Conservation (phyloP, 2,329 filamentous ascomycete genomes). For the Fusarium sp. region DNA sequence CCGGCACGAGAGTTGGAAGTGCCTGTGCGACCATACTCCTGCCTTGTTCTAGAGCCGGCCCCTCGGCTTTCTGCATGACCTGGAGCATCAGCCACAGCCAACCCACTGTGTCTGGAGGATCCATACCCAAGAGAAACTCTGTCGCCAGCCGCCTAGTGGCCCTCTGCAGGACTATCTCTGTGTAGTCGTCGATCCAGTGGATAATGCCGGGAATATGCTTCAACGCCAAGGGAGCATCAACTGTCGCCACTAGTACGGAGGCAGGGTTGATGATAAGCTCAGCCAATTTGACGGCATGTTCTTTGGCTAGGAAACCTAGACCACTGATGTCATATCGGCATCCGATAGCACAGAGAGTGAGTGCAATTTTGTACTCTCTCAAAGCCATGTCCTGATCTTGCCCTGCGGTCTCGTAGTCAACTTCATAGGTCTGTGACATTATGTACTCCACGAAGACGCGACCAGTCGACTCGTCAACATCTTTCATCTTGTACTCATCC, state of each 20-base stretch:
- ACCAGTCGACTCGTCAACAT: not conserved
- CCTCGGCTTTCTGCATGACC: not conserved
- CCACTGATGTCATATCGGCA: not conserved
- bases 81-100: not conserved
- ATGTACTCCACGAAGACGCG: not conserved
- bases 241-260: not conserved
- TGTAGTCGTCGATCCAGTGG: not conserved
- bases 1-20: not conserved
- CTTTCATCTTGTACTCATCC: not conserved
- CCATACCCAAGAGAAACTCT: rapidly evolving
- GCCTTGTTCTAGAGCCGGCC: not conserved
- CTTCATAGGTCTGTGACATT: not conserved
- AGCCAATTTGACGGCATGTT: not conserved
- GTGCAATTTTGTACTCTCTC: not conserved
- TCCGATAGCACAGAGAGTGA: not conserved
- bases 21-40: not conserved
- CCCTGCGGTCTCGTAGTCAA: not conserved
- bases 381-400: not conserved
- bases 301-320: not conserved
- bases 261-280: not conserved
- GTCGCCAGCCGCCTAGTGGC: not conserved
- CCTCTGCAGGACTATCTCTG: not conserved
- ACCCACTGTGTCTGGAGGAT: not conserved
- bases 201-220: not conserved
- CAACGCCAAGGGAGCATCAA: not conserved